Evolutionary conservation across 176 grass and related monocot genomes (phyloP).

Genomic region (Microstegium vimineum): DNA sequence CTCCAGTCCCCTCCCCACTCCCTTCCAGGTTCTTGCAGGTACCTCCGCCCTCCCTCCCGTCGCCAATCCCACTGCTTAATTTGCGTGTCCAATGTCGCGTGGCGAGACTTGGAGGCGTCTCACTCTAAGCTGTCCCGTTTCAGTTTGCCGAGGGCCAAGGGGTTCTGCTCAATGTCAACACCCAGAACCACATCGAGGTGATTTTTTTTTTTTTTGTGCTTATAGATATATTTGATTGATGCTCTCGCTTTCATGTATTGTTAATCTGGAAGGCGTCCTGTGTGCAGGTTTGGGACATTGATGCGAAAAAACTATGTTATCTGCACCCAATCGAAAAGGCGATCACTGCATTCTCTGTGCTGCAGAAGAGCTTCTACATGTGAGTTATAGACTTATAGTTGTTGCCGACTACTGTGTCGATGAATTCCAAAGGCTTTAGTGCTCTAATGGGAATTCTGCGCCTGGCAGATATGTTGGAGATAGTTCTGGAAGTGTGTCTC

Average conservation of each 20-base stretch:
- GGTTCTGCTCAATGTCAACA: conserved; percentile 70
- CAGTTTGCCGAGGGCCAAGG: conserved; percentile 84
- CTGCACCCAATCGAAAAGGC: conserved; percentile 53
- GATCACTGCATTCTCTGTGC: conserved; percentile 54
- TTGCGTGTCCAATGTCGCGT: neutral
- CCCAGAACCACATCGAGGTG: conserved; percentile 85
- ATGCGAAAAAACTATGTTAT: conserved; percentile 56
- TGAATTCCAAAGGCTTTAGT: neutral
- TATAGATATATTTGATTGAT: neutral
- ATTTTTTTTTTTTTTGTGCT: conserved; percentile 6
- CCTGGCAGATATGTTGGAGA: conserved; percentile 72
- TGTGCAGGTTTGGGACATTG: conserved; percentile 71
- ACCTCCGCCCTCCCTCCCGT: neutral
- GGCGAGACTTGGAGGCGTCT: neutral
- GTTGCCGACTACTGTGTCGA: neutral
- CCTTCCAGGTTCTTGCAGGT: conserved; percentile 76
- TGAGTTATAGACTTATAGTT: conserved; percentile 12
- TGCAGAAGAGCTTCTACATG: conserved; percentile 73
- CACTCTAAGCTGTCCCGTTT: conserved; percentile 15
- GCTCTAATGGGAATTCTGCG: neutral
- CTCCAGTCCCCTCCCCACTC: conserved; percentile 51
- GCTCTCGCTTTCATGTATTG: neutral
- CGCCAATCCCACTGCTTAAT: neutral
- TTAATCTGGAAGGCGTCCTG: neutral
- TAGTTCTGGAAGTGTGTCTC: conserved; percentile 51